Conservation (phyloP, 208 protist species). For the Trypanosoma lewisi region DNA sequence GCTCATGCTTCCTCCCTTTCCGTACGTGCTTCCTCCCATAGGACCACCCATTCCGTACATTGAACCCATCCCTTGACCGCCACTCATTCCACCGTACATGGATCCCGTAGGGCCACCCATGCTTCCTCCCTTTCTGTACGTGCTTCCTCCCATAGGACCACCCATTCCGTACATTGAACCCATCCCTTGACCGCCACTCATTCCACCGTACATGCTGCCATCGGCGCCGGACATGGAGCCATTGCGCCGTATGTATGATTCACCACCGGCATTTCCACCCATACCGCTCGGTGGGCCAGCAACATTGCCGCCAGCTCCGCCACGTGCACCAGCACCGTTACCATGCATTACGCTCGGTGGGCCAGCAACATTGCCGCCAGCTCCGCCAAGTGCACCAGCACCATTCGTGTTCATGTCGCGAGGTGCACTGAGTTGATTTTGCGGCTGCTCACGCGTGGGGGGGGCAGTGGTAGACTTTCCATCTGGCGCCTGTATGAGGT, state of each 20-base stretch:
- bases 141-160: background rate
- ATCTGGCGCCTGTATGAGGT: background rate
- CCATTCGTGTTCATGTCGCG: slow-evolving; percentile 27
- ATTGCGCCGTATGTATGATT: too few species aligned
- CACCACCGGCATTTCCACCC: too few species aligned
- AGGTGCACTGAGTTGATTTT: background rate
- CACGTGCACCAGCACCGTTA: slow-evolving; percentile 16
- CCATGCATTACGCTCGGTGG: slow-evolving; percentile 25
- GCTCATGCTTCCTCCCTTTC: slow-evolving; percentile 15
- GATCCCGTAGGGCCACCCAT: background rate
- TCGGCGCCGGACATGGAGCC: too few species aligned
- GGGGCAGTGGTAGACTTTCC: background rate
- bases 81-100: slow-evolving; percentile 31
- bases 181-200: background rate
- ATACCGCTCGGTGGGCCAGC: slow-evolving; percentile 25
- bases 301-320: slow-evolving; percentile 16
- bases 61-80: slow-evolving; percentile 20
- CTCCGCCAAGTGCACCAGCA: too few species aligned
- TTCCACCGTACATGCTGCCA: background rate
- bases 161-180: background rate
- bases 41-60: slow-evolving; percentile 17
- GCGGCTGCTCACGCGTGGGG: background rate
- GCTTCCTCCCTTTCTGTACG: background rate
- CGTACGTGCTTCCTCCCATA: slow-evolving; percentile 26
- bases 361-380: slow-evolving; percentile 29